Conservation (phyloP, 1,139 yeast genomes). For the Debaryomycetaceae sp. region DNA sequence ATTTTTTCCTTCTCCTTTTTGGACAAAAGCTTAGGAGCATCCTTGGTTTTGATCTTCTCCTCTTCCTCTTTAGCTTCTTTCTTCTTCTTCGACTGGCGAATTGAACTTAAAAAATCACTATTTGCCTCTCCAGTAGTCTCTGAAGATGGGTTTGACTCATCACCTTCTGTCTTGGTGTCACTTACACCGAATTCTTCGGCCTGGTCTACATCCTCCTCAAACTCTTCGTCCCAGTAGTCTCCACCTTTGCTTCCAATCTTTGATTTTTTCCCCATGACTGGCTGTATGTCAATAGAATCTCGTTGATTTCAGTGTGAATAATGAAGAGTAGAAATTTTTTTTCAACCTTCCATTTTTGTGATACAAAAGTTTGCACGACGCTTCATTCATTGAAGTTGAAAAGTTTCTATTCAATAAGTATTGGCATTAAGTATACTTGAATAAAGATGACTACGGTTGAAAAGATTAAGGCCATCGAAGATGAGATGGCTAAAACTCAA, state of each 20-base stretch:
- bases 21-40: constrained; percentile 74
- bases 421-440: constrained; percentile 1
- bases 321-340: constrained; percentile 5
- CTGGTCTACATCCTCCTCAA: constrained; percentile 53
- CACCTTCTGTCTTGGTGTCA: constrained; percentile 14
- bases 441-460: constrained; percentile 78
- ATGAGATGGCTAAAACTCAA: constrained; percentile 93
- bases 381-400: constrained; percentile 3
- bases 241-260: constrained; percentile 55
- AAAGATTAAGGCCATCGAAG: constrained; percentile 88
- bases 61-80: constrained; percentile 58
- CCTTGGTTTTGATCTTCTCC: constrained; percentile 40
- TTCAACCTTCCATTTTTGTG: constrained; percentile 4
- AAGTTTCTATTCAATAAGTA: background rate
- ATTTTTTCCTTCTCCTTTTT: constrained; percentile 97
- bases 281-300: background rate
- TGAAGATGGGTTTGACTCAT: constrained; percentile 12
- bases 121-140: constrained; percentile 38
- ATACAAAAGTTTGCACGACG: constrained; percentile 8
- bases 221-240: constrained; percentile 83
- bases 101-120: constrained; percentile 77
- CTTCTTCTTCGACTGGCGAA: constrained; percentile 76
- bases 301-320: background rate
- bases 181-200: constrained; percentile 53
- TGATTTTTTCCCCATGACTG: constrained; percentile 47